A percentile compares a stretch with the other conserved stretches of the same genome.
phyloP scores from a whole-genome alignment of 306 rosid species.

The Cyclanthera cordifolia region DNA sequence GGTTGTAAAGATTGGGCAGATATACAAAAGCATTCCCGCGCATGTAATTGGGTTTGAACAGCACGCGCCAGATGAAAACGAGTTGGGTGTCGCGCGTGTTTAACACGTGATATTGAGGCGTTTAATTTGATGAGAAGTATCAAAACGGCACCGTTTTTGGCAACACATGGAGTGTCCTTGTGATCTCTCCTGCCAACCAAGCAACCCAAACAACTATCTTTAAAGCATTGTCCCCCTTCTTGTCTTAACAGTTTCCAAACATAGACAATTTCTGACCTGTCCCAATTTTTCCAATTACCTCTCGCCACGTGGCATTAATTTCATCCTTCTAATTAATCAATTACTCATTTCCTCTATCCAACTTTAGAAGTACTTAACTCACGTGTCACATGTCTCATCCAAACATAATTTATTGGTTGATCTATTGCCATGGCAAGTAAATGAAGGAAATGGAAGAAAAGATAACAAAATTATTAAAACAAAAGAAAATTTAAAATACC shows the following conservation, averaged over 20 bases:
- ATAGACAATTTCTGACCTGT: conserved; percentile 9
- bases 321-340: neutral
- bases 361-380: neutral
- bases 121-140: neutral
- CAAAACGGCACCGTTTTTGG: conserved; percentile 9
- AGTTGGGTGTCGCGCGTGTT: neutral
- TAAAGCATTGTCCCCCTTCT: conserved; percentile 35
- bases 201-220: conserved; percentile 33
- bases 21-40: neutral
- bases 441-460: no score
- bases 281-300: neutral
- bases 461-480: no score
- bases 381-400: neutral
- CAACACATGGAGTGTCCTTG: conserved; percentile 45
- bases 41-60: rapidly evolving
- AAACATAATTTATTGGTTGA: neutral
- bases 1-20: neutral
- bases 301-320: neutral
- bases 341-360: neutral
- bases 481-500: no score
- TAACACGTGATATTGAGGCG: neutral
- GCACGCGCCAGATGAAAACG: neutral
- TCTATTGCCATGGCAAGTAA: no score
- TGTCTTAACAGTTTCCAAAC: conserved; percentile 13
- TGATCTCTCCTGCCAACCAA: conserved; percentile 53